Evolutionary conservation across 192 early-diverging fungal species (phyloP).

Genomic region (Umbelopsis isabellina): DNA sequence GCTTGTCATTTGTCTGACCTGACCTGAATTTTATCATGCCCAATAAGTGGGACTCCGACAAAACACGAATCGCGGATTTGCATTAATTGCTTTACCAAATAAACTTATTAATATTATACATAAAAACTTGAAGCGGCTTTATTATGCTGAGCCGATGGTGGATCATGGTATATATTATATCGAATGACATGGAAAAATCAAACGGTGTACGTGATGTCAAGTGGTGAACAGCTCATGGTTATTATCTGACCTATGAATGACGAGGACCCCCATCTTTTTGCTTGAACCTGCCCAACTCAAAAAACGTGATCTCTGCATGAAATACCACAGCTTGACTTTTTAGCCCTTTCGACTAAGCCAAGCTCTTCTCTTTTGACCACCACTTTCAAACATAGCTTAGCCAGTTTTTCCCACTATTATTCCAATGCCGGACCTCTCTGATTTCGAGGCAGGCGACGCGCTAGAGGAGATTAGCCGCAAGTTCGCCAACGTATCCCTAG

Average conservation of each 20-base stretch:
- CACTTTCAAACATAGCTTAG: neutral
- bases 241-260: constrained; percentile 14
- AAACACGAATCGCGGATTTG: neutral
- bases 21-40: no score
- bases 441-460: constrained; percentile 36
- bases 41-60: neutral
- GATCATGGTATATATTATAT: no score
- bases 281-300: neutral
- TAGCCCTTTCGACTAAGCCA: neutral
- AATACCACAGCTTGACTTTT: neutral
- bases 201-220: neutral
- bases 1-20: no score
- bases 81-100: no score
- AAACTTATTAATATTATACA: no score
- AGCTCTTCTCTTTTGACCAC: no score
- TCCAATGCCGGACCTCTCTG: constrained; percentile 19
- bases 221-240: neutral
- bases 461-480: constrained; percentile 36
- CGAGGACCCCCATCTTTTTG: constrained; percentile 17
- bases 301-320: constrained; percentile 22
- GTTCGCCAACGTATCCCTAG: constrained; percentile 32
- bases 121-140: no score
- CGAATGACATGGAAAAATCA: no score
- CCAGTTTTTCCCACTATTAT: neutral
- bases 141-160: no score